phyloP scores from a whole-genome alignment of 495 filamentous ascomycete genomes.

The Aeminium ludgeri region DNA sequence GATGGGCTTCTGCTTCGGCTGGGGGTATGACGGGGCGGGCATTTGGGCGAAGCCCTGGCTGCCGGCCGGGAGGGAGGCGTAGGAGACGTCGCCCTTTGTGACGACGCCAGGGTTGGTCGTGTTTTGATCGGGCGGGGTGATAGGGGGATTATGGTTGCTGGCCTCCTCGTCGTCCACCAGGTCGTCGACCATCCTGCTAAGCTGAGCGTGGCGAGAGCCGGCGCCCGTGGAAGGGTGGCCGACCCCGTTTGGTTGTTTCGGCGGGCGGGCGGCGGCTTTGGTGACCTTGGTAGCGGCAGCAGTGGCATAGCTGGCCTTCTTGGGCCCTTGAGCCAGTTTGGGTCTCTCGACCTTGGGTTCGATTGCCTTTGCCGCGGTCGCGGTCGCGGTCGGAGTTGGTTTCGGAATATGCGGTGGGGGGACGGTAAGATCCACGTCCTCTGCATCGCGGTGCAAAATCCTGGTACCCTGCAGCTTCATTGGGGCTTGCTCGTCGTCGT shows the following conservation, averaged over 20 bases:
- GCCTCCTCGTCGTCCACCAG: constrained; percentile 38
- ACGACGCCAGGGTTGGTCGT: constrained; percentile 8
- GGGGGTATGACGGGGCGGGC: background rate
- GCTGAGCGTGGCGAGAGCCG: constrained; percentile 12
- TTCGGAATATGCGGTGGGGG: constrained; percentile 6
- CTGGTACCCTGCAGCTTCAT: constrained; percentile 5
- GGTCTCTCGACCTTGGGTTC: constrained; percentile 1
- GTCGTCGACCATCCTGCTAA: constrained; percentile 43
- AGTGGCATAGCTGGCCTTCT: constrained; percentile 12
- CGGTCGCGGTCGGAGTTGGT: background rate
- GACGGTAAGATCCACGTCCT: constrained; percentile 29
- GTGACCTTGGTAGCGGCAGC: constrained; percentile 2
- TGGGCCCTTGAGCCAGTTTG: background rate
- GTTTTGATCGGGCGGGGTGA: constrained; percentile 24
- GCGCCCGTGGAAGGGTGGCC: background rate
- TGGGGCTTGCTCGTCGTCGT: constrained; percentile 31
- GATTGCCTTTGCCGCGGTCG: background rate
- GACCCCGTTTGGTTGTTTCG: background rate
- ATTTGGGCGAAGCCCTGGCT: background rate
- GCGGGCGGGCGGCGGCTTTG: background rate
- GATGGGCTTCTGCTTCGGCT: constrained; percentile 4
- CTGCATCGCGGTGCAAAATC: constrained; percentile 8
- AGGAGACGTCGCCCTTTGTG: constrained; percentile 6
- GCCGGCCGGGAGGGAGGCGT: background rate
- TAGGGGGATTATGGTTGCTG: constrained; percentile 19